Conservation (phyloP, 1,284 basidiomycete genomes). For the Cutaneotrichosporon spelunceum region DNA sequence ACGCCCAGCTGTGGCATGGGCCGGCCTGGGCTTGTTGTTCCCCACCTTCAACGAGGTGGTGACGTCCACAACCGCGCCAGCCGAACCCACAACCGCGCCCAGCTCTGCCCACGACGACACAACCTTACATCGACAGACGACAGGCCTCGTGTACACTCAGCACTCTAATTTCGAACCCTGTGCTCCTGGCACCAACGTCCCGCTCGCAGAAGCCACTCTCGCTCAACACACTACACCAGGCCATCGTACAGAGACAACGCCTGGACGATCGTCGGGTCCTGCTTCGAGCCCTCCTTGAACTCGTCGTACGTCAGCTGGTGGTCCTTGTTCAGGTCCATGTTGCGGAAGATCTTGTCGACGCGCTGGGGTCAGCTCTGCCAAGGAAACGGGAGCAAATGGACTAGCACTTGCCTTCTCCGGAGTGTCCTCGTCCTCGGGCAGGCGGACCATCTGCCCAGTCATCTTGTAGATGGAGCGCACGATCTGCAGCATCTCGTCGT, state of each 20-base stretch:
- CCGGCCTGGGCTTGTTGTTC: no score
- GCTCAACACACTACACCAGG: slow-evolving; percentile 49
- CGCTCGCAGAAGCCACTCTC: neutral
- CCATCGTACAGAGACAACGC: slow-evolving; percentile 60
- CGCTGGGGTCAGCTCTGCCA: slow-evolving; percentile 57
- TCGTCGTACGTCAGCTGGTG: slow-evolving; percentile 86
- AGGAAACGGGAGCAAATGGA: neutral
- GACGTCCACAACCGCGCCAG: neutral
- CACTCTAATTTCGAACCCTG: neutral
- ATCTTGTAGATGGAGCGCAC: slow-evolving; percentile 97
- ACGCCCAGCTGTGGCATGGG: no score
- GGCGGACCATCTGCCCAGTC: slow-evolving; percentile 98
- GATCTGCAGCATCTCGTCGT: slow-evolving; percentile 97
- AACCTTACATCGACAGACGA: neutral
- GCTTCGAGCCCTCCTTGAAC: slow-evolving; percentile 94
- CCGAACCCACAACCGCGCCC: no score
- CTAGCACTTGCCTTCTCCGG: slow-evolving; percentile 77
- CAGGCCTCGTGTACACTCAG: neutral
- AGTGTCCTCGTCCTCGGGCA: slow-evolving; percentile 96
- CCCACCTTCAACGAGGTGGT: neutral
- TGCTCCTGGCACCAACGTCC: neutral
- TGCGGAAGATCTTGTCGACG: slow-evolving; percentile 92
- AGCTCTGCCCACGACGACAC: neutral
- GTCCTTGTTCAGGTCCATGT: slow-evolving; percentile 90
- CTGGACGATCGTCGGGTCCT: slow-evolving; percentile 97